Base-by-base conservation (phyloP, 148 eudicot genomes). In the Dianthus caryophyllus region DNA sequence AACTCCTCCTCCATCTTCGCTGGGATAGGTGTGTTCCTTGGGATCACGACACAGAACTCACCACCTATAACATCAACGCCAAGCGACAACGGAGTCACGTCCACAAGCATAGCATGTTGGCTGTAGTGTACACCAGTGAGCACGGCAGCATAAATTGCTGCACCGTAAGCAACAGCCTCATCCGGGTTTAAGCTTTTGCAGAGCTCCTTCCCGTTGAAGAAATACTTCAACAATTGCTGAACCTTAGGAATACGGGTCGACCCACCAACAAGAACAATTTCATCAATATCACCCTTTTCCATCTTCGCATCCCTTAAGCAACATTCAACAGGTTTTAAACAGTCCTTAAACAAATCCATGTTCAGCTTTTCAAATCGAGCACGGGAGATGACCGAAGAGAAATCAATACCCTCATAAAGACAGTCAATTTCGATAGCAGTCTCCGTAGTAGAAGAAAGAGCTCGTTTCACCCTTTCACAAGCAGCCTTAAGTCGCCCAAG, bases 251-350 rank as follows among this genome's bases (percentile, higher is more conserved):
- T 33, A 0, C n/a, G n/a, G n/a, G n/a, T n/a, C n/a, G n/a, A n/a
- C n/a, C n/a, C n/a, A n/a, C n/a, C n/a, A n/a, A n/a, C n/a, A n/a
- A n/a, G n/a, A n/a, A n/a, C 24, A 2, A 65, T 47, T 21, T 65
- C 68, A 2, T 27, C 5, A 24, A 65, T 22, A 15, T 48, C 38
- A 0, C 13, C 20, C 55, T 65, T 65, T 9, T 47, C 22, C 55
- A 65, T 48, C 20, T 65, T 65, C 6, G 56, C 68, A 46, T 65
- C 52, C 38, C 16, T 44, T 38, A 62, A 13, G 10, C 66, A 62
- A 0, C 8, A 10, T 5, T 41, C 41, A 14, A 65, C 39, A 5
- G 55, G 55, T 5, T 1, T 13, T 0, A 47, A 1, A 26, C 69
- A 65, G 2, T 65, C 17, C 17, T 17, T 6, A 30, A 65, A 65